Evolutionary conservation across 1,139 yeast species (phyloP).

Genomic region (Yamadazyma triangularis): DNA sequence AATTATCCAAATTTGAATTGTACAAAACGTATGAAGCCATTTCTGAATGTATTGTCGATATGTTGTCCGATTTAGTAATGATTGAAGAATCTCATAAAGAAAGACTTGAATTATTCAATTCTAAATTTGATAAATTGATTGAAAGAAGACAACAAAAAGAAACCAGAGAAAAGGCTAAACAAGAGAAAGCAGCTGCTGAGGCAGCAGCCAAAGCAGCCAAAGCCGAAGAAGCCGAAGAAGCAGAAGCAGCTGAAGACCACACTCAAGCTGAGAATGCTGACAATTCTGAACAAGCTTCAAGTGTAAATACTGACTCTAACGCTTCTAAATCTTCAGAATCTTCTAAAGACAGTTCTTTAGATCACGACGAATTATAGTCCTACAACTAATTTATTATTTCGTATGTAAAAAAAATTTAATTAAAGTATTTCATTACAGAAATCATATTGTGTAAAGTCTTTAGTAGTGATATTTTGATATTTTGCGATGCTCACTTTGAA

Average conservation of each 20-base stretch:
- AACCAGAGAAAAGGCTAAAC: constrained; percentile 29
- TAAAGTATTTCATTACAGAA: too few species aligned
- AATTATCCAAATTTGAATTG: constrained; percentile 27
- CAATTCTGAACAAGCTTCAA: neutral
- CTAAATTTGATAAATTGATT: constrained; percentile 28
- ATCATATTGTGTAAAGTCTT: too few species aligned
- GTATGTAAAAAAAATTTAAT: too few species aligned
- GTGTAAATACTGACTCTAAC: constrained; percentile 3
- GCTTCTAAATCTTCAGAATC: constrained; percentile 13
- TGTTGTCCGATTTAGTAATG: constrained; percentile 27
- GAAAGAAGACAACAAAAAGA: constrained; percentile 35
- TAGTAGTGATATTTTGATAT: too few species aligned
- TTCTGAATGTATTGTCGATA: constrained; percentile 26
- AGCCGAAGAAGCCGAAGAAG: constrained; percentile 18
- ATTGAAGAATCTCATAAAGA: constrained; percentile 38
- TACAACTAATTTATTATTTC: too few species aligned
- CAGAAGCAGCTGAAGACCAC: constrained; percentile 13
- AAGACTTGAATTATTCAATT: constrained; percentile 33
- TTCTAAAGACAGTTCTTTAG: constrained; percentile 15
- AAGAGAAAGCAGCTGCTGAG: constrained; percentile 16
- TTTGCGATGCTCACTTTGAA: too few species aligned
- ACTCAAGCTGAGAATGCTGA: constrained; percentile 7
- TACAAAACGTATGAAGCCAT: constrained; percentile 32
- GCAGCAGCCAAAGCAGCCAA: too few species aligned
- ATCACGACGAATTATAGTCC: constrained; percentile 63